Base-by-base conservation (phyloP, 768 basidiomycete species). In the Suillus sp. region DNA sequence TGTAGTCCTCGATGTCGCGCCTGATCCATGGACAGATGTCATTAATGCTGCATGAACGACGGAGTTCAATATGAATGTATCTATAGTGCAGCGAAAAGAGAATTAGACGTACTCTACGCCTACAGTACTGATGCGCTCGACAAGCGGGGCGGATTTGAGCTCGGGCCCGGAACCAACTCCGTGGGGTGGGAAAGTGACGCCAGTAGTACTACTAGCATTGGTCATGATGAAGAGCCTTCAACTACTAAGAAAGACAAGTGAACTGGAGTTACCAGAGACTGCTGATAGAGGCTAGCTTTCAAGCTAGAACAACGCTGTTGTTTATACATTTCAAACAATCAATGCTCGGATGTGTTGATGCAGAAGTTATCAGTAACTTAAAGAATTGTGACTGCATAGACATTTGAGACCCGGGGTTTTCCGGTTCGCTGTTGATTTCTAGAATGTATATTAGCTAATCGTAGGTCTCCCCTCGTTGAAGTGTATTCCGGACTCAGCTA, bases 111-210 rank as follows among this genome's bases (percentile, higher is more conserved):
- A 51, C 45, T 30, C 10, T 5, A 16, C 34, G 3, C 51, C 60
- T 22, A 37, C 16, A n/a, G 34, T 11, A 35, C 35, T 8, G 10
- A 61, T 61, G 11, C 51, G 35, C 60, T 61, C 34, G 14, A 51
- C 51, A 20, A 27, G 54, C 3, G 53, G 60, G 48, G 51, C 57
- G 20, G 51, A 53, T 16, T 61, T 38, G 47, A n/a, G 14, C 22
- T 51, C 8, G 2, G 45, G 10, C 2, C 9, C 14, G 30, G 55
- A 22, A 8, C 32, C 32, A 10, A 37, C 16, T 9, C 35, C 37
- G 16, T 16, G 55, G 20, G 32, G 53, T 27, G 55, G 37, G 7
- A 14, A 35, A 37, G 14, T 56, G 35, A 14, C 35, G 35, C 9
- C 9, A 32, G 18, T 8, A 53, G 51, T n/a, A 25, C 25, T 25